These are phyloP conservation scores for Leccinellum rugosiceps DNA, from an alignment of 768 basidiomycete species.

Conservation along the genomic window DNA sequence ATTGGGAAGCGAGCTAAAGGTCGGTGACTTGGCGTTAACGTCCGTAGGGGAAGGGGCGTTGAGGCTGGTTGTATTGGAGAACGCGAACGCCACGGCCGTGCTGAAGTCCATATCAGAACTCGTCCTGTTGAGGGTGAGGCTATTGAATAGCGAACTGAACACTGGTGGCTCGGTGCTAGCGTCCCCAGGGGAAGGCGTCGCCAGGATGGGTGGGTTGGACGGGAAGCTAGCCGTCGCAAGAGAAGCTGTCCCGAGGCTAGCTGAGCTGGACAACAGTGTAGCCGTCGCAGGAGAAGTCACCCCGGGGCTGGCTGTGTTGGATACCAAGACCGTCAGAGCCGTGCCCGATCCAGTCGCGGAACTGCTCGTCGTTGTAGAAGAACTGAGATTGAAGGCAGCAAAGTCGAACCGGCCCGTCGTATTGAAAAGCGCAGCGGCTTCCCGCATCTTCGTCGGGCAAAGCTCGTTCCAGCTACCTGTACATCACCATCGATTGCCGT, in stretches of 20 bases:
- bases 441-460: constrained; percentile 16
- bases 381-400: constrained; percentile 6
- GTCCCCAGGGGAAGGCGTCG: not conserved
- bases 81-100: too few relatives aligned
- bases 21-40: not conserved
- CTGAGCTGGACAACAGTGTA: not conserved
- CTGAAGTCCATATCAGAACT: too few relatives aligned
- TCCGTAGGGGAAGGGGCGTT: not conserved
- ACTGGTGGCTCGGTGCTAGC: too few relatives aligned
- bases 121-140: too few relatives aligned
- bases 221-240: not conserved
- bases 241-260: not conserved
- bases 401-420: constrained; percentile 17
- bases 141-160: too few relatives aligned
- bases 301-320: not conserved
- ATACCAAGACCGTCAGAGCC: not conserved
- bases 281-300: not conserved
- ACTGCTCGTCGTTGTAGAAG: not conserved
- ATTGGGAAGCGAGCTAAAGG: not conserved
- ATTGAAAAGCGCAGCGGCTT: constrained; percentile 18
- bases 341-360: not conserved
- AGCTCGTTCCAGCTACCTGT: constrained; percentile 20
- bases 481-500: not conserved
- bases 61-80: too few relatives aligned
- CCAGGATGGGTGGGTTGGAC: not conserved